These are phyloP conservation scores for Bromus sterilis DNA, from an alignment of 176 grass and related monocot species.

Conservation along the genomic window DNA sequence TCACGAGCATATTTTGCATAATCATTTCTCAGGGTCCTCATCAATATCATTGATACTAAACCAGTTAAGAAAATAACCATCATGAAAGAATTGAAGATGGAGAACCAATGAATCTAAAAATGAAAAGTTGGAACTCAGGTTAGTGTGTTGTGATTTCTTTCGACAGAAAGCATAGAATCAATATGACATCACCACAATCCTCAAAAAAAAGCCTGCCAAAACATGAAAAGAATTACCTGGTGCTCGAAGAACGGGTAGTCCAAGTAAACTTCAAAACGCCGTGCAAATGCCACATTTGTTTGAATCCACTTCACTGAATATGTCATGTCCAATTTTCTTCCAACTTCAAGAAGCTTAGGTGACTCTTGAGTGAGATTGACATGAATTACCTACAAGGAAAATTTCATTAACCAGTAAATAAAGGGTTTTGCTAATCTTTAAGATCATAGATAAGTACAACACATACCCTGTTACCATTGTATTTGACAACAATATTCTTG, in stretches of 20 bases:
- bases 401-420: conserved; percentile 1
- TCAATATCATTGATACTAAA: conserved; percentile 98
- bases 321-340: conserved; percentile 88
- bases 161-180: conserved; percentile 27
- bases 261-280: conserved; percentile 94
- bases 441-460: background rate
- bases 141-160: background rate
- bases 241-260: conserved; percentile 98
- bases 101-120: conserved; percentile 98
- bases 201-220: background rate
- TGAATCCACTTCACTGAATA: conserved; percentile 84
- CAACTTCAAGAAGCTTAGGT: conserved; percentile 92
- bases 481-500: conserved; percentile 71
- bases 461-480: conserved; percentile 79
- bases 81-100: conserved; percentile 99
- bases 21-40: conserved; percentile 99
- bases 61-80: conserved; percentile 99
- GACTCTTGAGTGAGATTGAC: conserved; percentile 94
- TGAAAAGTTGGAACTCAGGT: conserved; percentile 6
- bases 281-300: conserved; percentile 90
- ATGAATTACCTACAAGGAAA: conserved; percentile 79
- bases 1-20: conserved; percentile 99
- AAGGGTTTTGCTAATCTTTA: conserved; percentile 8
- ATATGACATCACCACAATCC: background rate
- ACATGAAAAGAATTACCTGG: conserved; percentile 56